These are phyloP conservation scores for Dryadomyces quercus-mongolicae DNA, from an alignment of 2,329 filamentous ascomycete genomes.

Conservation along the genomic window DNA sequence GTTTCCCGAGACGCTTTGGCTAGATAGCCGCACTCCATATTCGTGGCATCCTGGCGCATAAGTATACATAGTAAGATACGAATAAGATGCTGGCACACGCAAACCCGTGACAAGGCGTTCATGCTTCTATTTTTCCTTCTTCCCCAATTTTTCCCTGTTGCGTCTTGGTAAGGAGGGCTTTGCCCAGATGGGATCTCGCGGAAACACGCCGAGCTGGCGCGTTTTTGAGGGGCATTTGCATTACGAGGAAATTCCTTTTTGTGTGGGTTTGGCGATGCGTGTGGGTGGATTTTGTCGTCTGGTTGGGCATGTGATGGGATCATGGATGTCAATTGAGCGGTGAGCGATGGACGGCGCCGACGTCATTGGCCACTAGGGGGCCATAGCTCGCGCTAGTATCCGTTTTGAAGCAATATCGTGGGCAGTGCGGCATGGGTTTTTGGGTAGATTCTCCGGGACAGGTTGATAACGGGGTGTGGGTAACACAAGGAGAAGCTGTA, in stretches of 20 bases:
- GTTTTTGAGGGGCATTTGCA: not conserved
- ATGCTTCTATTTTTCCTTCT: not conserved
- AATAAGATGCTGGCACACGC: not conserved
- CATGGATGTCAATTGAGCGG: conserved; percentile 3
- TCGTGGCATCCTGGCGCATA: not conserved
- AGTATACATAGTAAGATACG: too few relatives aligned
- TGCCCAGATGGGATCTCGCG: not conserved
- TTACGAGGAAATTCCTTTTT: not conserved
- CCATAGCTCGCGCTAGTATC: not conserved
- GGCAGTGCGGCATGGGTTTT: not conserved
- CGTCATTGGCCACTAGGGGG: conserved; percentile 2
- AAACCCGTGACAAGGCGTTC: not conserved
- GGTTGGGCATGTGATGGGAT: conserved; percentile 2
- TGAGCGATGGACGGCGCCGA: not conserved
- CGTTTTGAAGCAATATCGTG: conserved; percentile 1
- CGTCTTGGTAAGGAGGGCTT: not conserved
- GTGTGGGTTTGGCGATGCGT: not conserved
- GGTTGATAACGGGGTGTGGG: not conserved
- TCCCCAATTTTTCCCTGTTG: not conserved
- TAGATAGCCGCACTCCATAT: not conserved
- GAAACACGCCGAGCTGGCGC: not conserved
- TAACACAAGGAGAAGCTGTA: not conserved
- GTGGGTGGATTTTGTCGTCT: not conserved
- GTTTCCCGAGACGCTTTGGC: not conserved
- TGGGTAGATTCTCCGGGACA: not conserved